Base-by-base conservation (phyloP, 2,329 filamentous ascomycete species). In the Calycina herbarum region DNA sequence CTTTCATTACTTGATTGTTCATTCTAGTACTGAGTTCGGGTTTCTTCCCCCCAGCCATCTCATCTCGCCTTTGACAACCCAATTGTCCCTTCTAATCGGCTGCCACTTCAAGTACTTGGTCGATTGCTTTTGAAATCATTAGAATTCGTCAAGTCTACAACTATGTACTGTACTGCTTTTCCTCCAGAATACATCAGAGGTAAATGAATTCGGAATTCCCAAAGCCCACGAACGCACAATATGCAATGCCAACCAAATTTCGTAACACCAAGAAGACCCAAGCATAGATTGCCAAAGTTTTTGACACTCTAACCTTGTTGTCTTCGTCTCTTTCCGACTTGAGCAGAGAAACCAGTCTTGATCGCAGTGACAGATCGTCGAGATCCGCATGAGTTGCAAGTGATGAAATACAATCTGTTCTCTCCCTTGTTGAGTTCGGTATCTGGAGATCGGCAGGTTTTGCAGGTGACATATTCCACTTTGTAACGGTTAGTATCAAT, bases 291-390 rank as follows among this genome's bases (percentile, higher is more conserved):
- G 38, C 24, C 59, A 56, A 62, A 40, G 11, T 17, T n/a, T 29
- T 29, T 54, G 15, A 62, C 62, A 65, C 64, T 74, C 85, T 93
- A 96, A 80, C 85, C 91, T 80, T 92, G 87, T 83, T 93, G 91
- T 87, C 96, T 96, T 86, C 89, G 95, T 86, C 95, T 91, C 91
- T 97, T 97, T 79, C 95, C 95, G 80, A 99, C 92, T 83, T 98
- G 95, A 80, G 95, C 95, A 76, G 94, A 96, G 93, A 99, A 99
- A 93, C 95, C 95, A 68, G 93, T 97, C 89, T 99, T 99, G 90
- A 99, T 99, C 73, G 95, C 94, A 67, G 93, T 93, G 78, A 98
- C 94, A 76, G 89, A 93, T 78, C 94, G 90, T 81, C 94, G 85
- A 62, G 88, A 91, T 70, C 89, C 89, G 76, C 90, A 93, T 66